Percentiles rank a stretch among this genome's conserved stretches.
Evolutionary conservation across 2,329 filamentous ascomycete species (phyloP).

Genomic region (Diaporthe destruens): DNA sequence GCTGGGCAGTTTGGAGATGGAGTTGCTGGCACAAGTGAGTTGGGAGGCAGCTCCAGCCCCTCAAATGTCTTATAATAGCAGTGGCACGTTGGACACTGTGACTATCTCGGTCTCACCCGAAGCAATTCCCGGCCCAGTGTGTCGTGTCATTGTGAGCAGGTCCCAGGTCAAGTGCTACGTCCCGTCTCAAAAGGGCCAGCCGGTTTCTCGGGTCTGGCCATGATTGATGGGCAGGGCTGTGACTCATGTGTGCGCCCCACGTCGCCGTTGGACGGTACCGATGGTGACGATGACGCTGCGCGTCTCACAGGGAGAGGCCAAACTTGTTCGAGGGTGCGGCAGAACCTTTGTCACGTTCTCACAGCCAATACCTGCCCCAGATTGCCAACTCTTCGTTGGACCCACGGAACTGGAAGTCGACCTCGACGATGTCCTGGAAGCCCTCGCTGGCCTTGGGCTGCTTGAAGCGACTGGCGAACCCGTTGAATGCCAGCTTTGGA

Average conservation of each 20-base stretch:
- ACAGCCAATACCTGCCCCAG: conserved; percentile 86
- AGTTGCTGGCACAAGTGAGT: background rate
- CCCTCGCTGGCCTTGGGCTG: conserved; percentile 81
- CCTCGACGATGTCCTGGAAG: conserved; percentile 81
- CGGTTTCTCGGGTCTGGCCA: background rate
- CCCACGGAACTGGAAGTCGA: conserved; percentile 83
- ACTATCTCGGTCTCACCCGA: background rate
- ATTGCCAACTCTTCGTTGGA: conserved; percentile 74
- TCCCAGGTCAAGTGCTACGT: background rate
- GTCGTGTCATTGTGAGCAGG: background rate
- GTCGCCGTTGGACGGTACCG: background rate
- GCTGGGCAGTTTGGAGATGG: background rate
- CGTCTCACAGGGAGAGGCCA: background rate
- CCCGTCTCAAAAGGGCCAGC: background rate
- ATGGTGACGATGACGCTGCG: background rate
- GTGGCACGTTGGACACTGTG: conserved; percentile 22
- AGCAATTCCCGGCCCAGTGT: background rate
- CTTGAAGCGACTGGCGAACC: conserved; percentile 79
- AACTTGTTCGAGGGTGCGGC: background rate
- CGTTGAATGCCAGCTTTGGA: conserved; percentile 83
- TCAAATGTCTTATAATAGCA: background rate
- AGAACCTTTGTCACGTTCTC: conserved; percentile 40
- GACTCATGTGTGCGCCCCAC: too few relatives aligned
- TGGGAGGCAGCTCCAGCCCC: background rate
- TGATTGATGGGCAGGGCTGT: background rate